Base-by-base conservation (phyloP, 2,329 filamentous ascomycete genomes). In the Pyrenophora tritici-repentis region DNA sequence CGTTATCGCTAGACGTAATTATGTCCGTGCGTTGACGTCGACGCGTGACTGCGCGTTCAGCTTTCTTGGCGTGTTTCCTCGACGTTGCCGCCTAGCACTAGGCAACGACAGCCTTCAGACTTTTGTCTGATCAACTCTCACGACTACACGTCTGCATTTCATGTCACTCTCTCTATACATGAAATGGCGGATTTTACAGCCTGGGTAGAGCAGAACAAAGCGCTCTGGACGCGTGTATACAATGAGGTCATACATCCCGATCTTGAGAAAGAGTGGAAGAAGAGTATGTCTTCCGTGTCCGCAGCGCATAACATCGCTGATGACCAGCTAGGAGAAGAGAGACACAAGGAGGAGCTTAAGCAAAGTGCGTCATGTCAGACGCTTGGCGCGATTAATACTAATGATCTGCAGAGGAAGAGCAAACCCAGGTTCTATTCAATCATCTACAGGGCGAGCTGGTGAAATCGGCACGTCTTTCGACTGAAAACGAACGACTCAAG, bases 201-300 rank as follows among this genome's bases (percentile, higher is more conserved):
- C 9, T 73, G 68, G 68, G 29, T 68, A n/a, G 61, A 64, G 41
- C 63, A 66, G 51, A 65, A 68, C 18, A 67, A 60, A 42, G 50
- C 48, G 31, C 44, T 66, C 6, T 68, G 63, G 66, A 61, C 56
- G 32, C 66, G 67, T 47, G 63, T 71, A 40, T 68, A 63, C 38
- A 62, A 72, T 66, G 68, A 71, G 60, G 62, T 72, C 59, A 70
- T 71, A 22, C 53, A 56, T 37, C 66, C 67, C n/a, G 57, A 66
- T 35, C 43, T 71, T 1, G 64, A 71, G 52, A 57, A 63, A 47
- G 69, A 73, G 48, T 66, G 68, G 63, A 66, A 67, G 52, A 66
- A 57, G 47, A 65, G 71, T 72, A 53, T n/a, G 62, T 55, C 22
- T 34, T 29, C 26, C 14, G 3, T 10, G 33, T 42, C 17, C 37